Evolutionary conservation across 306 rosid species (phyloP), one percentile per base, ranked within the genome.

Genomic region (Amphicarpaea edgeworthii): DNA sequence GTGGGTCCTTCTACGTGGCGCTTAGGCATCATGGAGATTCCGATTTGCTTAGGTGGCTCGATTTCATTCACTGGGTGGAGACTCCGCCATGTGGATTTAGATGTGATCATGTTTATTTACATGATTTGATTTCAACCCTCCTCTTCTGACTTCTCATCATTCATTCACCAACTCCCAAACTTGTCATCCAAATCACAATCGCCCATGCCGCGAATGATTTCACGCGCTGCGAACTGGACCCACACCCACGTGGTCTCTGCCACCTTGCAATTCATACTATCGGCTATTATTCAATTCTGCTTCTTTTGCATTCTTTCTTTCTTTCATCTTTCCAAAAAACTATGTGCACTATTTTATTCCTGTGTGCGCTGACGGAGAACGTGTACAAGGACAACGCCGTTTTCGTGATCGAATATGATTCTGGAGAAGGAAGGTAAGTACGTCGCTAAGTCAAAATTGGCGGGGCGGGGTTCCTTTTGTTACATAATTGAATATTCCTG

Each of bases 11-110:
- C 76, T 19, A 85, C 77, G 84, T 82, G 88, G 72, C 83, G n/a
- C 38, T 17, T 5, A 55, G 11, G 51, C 82, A 82, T 59, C 28
- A 7, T 21, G 2, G 50, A 86, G 88, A 86, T 85, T 86, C 83
- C 75, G 81, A 70, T 81, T 81, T 81, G 76, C 78, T 81, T 60
- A 63, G 55, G 67, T 80, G 87, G 58, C 30, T 1, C 1, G 41
- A 79, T 82, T 73, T 82, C 38, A 82, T 82, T 82, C 74, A 78
- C 70, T 54, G 37, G 82, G 68, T 75, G 0, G 24, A 82, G 57
- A 75, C 60, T 26, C 0, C 2, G 74, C 84, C 86, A 77, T 55
- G 58, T 82, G 85, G 81, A 77, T 59, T 30, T 77, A 55, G 68
- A 64, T 70, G 70, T 75, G 70, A 54, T 47, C 57, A 34, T 78